Percentiles rank a stretch among this genome's conserved stretches.
These are phyloP conservation scores for Bolboschoenus planiculmis DNA, from an alignment of 176 grass and related monocot species.

Conservation along the genomic window DNA sequence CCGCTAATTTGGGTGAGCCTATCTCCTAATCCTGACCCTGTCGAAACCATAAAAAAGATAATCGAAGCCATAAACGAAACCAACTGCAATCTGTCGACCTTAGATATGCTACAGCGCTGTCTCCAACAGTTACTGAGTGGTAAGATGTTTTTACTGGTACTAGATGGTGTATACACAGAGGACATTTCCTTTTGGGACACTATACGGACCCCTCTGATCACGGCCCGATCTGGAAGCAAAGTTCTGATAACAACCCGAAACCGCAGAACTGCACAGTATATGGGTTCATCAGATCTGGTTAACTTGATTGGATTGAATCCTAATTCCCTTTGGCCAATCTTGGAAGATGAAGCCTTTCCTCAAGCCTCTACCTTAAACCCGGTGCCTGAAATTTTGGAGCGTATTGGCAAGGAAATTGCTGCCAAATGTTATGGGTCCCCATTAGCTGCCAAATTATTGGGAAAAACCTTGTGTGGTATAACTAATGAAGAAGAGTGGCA, in stretches of 20 bases:
- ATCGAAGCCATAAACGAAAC: slow-evolving; percentile 9
- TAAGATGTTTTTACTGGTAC: slow-evolving; percentile 26
- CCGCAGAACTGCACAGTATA: not conserved
- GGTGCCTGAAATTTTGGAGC: not conserved
- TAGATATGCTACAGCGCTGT: slow-evolving; percentile 5
- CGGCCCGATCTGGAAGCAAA: slow-evolving; percentile 6
- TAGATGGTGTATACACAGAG: slow-evolving; percentile 14
- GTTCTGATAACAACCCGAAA: slow-evolving; percentile 20
- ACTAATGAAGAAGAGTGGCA: slow-evolving; percentile 10
- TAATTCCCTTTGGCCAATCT: slow-evolving; percentile 12
- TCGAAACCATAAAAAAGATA: slow-evolving; percentile 17
- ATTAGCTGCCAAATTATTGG: slow-evolving; percentile 22
- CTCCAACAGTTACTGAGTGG: slow-evolving; percentile 2
- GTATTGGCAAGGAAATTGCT: slow-evolving; percentile 2
- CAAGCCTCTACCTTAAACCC: not conserved
- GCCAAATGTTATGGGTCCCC: slow-evolving; percentile 16
- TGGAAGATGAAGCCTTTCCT: slow-evolving; percentile 19
- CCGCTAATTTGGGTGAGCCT: slow-evolving; percentile 24
- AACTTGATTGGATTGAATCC: not conserved
- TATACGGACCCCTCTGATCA: not conserved
- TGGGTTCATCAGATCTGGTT: not conserved
- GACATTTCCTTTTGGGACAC: slow-evolving; percentile 1
- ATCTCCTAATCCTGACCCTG: not conserved
- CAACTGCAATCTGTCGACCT: not conserved
- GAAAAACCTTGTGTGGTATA: not conserved